Percentiles rank a stretch among this genome's conserved stretches.
Conservation (phyloP, 306 rosid genomes). For the Datisca glomerata region DNA sequence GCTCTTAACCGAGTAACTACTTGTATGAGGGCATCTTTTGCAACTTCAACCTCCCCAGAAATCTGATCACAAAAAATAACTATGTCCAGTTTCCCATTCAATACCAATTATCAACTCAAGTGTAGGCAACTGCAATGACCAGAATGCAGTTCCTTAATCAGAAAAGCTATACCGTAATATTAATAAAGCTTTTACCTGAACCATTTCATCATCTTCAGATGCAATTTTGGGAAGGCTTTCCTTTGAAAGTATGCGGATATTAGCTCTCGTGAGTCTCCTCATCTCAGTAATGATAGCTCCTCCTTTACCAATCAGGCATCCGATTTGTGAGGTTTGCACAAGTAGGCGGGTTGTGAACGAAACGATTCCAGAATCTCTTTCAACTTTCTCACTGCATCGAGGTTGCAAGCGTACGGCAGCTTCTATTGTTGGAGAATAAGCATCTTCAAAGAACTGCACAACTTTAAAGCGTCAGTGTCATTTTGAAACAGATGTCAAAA, state of each 20-base stretch:
- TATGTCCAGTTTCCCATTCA: background rate
- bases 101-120: conserved; percentile 12
- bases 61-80: conserved; percentile 30
- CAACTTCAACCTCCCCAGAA: conserved; percentile 89
- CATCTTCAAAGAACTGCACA: conserved; percentile 79
- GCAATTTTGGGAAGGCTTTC: conserved; percentile 94
- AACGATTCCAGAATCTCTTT: conserved; percentile 92
- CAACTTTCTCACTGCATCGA: conserved; percentile 87
- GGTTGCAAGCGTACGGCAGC: conserved; percentile 96
- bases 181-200: conserved; percentile 50
- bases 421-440: conserved; percentile 68
- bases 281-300: conserved; percentile 90
- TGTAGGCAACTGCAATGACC: background rate
- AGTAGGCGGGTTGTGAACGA: conserved; percentile 88
- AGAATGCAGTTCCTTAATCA: background rate
- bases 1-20: conserved; percentile 84
- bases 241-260: conserved; percentile 78
- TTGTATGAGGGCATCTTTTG: conserved; percentile 93
- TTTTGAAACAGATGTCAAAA: conserved; percentile 1
- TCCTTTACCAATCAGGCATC: conserved; percentile 98
- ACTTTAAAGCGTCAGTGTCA: background rate
- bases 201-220: conserved; percentile 93
- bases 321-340: conserved; percentile 87
- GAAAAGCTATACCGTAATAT: background rate
- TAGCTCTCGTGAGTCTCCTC: conserved; percentile 89